Evolutionary conservation across 352 stramenopile species (phyloP), one percentile per base, ranked within the genome.

Genomic region (Phytophthora aleatoria): DNA sequence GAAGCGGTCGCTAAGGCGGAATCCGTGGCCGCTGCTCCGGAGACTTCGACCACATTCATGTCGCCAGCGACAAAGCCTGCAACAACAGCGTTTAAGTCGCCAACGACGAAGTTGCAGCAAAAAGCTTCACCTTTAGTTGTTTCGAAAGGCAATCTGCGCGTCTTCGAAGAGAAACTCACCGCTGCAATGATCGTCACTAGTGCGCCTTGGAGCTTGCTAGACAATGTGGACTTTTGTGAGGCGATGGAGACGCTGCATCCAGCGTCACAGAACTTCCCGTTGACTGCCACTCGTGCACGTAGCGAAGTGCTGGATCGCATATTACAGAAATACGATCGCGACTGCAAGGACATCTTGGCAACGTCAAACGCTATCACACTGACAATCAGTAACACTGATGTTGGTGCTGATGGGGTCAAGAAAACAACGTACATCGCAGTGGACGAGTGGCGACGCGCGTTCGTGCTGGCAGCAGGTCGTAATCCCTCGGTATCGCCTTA

Each of bases 81-180:
- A 12, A 39, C 33, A 31, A 50, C 36, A 5, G 9, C 20, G 9
- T n/a, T 48, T 10, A 69, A 66, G 43, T 16, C 30, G 12, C 28
- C 41, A 11, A 24, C 35, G 8, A n/a, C 36, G 12, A 51, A 20
- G 55, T 30, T 58, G 36, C 42, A 62, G 24, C 39, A 49, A 38
- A 57, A 7, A 35, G 39, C 39, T 27, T 43, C 48, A 44, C 10
- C 16, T 24, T 6, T 24, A 31, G 11, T 5, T 15, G 24, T 27
- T 0, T 12, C 33, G 0, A 50, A 59, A 15, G 5, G 8, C 6
- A 36, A 73, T 53, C 36, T 69, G 11, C 54, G 15, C 8, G 42
- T 15, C 0, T 68, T 75, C 36, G 72, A 80, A 16, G 65, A 80
- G 2, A 69, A 80, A 42, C 49, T 80, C 15, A 75, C 72, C 12